A percentile compares a stretch with the other conserved stretches of the same genome.
Conservation (phyloP, 768 basidiomycete species). For the Stropharia rugosoannulata region DNA sequence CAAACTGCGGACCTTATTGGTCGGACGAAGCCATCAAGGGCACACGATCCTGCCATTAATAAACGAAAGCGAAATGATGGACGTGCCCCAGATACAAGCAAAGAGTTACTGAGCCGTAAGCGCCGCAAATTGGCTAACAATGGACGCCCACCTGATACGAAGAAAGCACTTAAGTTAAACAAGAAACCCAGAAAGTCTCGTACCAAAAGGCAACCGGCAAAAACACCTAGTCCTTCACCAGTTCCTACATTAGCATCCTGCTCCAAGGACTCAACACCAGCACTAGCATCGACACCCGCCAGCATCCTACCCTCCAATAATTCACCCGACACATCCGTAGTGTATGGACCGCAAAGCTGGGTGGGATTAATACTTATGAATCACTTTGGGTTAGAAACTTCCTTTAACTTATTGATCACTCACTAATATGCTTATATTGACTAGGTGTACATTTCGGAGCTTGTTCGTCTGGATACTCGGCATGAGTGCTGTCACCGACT, state of each 20-base stretch:
- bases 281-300: too few relatives aligned
- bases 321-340: not conserved
- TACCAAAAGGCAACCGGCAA: not conserved
- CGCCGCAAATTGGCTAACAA: not conserved
- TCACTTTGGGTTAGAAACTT: not conserved
- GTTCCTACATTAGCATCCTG: not conserved
- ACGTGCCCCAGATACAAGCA: not conserved
- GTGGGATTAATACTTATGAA: not conserved
- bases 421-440: not conserved
- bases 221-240: too few relatives aligned
- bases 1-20: slow-evolving; percentile 9
- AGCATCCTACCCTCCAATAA: not conserved
- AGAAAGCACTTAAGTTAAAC: not conserved
- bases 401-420: not conserved
- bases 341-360: slow-evolving; percentile 1
- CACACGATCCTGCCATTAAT: not conserved
- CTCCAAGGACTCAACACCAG: not conserved
- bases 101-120: not conserved
- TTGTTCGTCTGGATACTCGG: not conserved
- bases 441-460: not conserved
- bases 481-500: not conserved
- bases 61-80: slow-evolving; percentile 26
- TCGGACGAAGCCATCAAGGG: slow-evolving; percentile 20
- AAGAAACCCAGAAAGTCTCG: not conserved
- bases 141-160: not conserved